Conservation (phyloP, 148 eudicot species). For the Camellia granthamiana region DNA sequence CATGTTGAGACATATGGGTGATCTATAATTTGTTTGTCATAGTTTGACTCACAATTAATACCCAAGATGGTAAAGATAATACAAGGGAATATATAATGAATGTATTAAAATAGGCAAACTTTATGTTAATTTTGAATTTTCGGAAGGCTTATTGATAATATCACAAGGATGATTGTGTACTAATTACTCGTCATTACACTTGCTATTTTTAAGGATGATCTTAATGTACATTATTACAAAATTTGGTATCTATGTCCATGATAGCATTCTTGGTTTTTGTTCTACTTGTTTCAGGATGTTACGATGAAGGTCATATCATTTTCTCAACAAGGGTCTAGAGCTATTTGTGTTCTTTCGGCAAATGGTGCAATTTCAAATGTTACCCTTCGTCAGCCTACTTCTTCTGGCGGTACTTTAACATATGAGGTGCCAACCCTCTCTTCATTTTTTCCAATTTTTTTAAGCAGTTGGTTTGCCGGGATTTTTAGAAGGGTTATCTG, state of each 20-base stretch:
- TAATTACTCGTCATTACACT: not conserved
- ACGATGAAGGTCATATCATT: slow-evolving; percentile 80
- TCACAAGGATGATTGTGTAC: not conserved
- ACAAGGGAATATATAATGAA: not conserved
- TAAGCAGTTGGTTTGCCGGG: not conserved
- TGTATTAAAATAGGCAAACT: not conserved
- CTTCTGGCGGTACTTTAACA: slow-evolving; percentile 89
- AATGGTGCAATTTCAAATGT: slow-evolving; percentile 89
- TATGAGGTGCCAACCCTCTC: slow-evolving; percentile 59
- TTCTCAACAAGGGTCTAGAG: slow-evolving; percentile 87
- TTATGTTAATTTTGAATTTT: slow-evolving; percentile 5
- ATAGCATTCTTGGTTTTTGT: not conserved
- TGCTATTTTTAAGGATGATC: not conserved
- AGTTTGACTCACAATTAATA: not conserved
- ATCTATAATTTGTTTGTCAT: not conserved
- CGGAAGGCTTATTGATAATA: too few relatives aligned
- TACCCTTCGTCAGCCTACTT: slow-evolving; percentile 80
- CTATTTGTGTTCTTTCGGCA: slow-evolving; percentile 78
- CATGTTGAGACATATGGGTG: not conserved
- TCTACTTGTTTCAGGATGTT: slow-evolving; percentile 56
- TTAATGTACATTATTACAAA: not conserved
- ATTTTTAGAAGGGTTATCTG: not conserved
- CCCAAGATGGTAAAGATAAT: not conserved
- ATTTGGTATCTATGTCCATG: not conserved
- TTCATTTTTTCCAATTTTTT: slow-evolving; percentile 3